A percentile compares a stretch with the other conserved stretches of the same genome.
These are phyloP conservation scores for Gryganskiella cystojenkinii DNA, from an alignment of 192 early-diverging fungal genomes.

Conservation along the genomic window DNA sequence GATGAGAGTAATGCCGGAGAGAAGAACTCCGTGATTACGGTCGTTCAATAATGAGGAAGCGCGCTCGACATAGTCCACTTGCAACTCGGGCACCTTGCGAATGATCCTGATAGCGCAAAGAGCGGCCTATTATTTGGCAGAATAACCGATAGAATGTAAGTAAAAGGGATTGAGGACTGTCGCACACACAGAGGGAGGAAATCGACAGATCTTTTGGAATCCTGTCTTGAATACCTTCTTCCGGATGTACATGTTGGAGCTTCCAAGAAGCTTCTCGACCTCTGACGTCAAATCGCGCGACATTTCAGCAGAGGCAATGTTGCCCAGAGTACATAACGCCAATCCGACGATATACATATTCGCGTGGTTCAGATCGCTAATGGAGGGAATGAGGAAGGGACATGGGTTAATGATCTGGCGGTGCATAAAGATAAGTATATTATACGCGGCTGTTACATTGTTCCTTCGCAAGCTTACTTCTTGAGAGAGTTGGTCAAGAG, in stretches of 20 bases:
- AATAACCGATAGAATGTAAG: not conserved
- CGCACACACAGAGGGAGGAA: not conserved
- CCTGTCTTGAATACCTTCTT: slow-evolving; percentile 85
- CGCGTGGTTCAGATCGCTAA: slow-evolving; percentile 92
- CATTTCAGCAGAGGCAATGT: slow-evolving; percentile 97
- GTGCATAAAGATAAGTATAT: not conserved
- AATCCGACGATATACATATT: slow-evolving; percentile 98
- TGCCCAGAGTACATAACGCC: slow-evolving; percentile 95
- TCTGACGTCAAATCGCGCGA: slow-evolving; percentile 93
- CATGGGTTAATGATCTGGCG: slow-evolving; percentile 16
- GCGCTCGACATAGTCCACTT: slow-evolving; percentile 83
- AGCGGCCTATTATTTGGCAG: slow-evolving; percentile 74
- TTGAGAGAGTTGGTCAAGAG: slow-evolving; percentile 98
- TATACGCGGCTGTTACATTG: too few relatives aligned
- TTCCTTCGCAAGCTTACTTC: slow-evolving; percentile 69
- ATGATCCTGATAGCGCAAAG: slow-evolving; percentile 92
- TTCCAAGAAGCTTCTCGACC: slow-evolving; percentile 91
- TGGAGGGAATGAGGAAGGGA: not conserved
- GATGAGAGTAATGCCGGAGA: slow-evolving; percentile 90
- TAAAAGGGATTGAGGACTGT: not conserved
- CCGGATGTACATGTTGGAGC: slow-evolving; percentile 92
- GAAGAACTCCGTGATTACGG: slow-evolving; percentile 94
- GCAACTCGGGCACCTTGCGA: slow-evolving; percentile 92
- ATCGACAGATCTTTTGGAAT: not conserved
- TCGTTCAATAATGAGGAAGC: slow-evolving; percentile 85